These are phyloP conservation scores for Kokia cookei DNA, from an alignment of 441 rosid genomes.

Conservation along the genomic window DNA sequence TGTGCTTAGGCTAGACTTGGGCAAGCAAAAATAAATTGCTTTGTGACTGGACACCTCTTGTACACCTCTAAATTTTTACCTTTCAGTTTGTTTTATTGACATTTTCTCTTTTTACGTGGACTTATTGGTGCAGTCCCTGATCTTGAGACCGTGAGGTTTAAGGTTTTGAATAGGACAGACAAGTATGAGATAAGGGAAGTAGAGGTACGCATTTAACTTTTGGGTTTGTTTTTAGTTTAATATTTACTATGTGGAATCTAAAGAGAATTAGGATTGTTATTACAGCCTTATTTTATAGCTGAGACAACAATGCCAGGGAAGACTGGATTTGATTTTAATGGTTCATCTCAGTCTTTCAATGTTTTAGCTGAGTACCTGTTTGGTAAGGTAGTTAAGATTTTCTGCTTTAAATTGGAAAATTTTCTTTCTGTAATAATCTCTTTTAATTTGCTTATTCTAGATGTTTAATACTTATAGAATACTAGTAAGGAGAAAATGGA, in stretches of 20 bases:
- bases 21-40: too few species aligned
- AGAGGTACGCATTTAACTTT: constrained; percentile 41
- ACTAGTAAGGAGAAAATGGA: constrained; percentile 57
- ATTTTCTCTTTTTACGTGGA: background rate
- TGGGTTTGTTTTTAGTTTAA: background rate
- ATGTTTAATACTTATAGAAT: constrained; percentile 38
- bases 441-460: constrained; percentile 7
- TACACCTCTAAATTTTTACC: background rate
- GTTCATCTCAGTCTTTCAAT: constrained; percentile 79
- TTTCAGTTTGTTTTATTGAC: background rate
- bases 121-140: constrained; percentile 54
- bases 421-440: background rate
- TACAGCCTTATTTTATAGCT: constrained; percentile 73
- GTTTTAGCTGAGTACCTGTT: constrained; percentile 88
- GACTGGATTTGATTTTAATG: constrained; percentile 66
- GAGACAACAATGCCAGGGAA: constrained; percentile 81
- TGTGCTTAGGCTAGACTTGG: too few species aligned
- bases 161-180: constrained; percentile 47
- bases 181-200: constrained; percentile 76
- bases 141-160: constrained; percentile 70
- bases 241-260: background rate
- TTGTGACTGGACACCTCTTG: background rate
- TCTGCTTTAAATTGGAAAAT: background rate
- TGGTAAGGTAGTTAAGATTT: constrained; percentile 65
- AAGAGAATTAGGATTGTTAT: constrained; percentile 8